Evolutionary conservation across 805 yeast species (phyloP).

Genomic region (Kazachstania taianensis): DNA sequence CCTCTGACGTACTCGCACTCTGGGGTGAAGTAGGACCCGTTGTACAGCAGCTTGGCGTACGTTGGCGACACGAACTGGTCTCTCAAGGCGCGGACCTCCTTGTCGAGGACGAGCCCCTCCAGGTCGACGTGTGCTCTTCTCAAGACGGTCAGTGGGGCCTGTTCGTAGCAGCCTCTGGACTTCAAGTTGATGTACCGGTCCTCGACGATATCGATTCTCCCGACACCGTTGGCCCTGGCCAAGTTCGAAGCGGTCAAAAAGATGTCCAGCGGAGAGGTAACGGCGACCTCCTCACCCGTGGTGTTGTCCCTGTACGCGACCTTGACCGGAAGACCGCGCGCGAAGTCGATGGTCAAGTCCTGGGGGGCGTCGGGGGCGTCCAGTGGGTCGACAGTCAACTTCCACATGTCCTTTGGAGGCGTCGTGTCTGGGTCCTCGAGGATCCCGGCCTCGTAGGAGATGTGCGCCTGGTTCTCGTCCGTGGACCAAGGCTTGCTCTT

Average conservation of each 20-base stretch:
- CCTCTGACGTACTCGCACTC: slow-evolving; percentile 93
- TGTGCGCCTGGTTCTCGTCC: slow-evolving; percentile 98
- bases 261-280: slow-evolving; percentile 83
- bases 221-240: slow-evolving; percentile 99
- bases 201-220: slow-evolving; percentile 98
- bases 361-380: slow-evolving; percentile 95
- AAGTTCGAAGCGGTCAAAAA: slow-evolving; percentile 87
- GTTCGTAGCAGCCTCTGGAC: slow-evolving; percentile 99
- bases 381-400: slow-evolving; percentile 87
- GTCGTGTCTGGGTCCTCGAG: slow-evolving; percentile 97
- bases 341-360: slow-evolving; percentile 71
- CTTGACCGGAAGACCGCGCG: slow-evolving; percentile 81
- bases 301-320: slow-evolving; percentile 54
- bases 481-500: slow-evolving; percentile 99
- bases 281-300: slow-evolving; percentile 48
- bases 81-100: slow-evolving; percentile 95
- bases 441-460: slow-evolving; percentile 98
- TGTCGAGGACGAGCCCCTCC: slow-evolving; percentile 93
- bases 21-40: slow-evolving; percentile 97
- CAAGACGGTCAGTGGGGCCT: slow-evolving; percentile 93
- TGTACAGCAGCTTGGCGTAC: slow-evolving; percentile 83
- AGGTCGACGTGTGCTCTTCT: slow-evolving; percentile 92
- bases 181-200: slow-evolving; percentile 98
- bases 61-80: slow-evolving; percentile 91
- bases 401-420: slow-evolving; percentile 99